Evolutionary conservation across 352 stramenopile genomes (phyloP).

Genomic region (Elongisporangium prolatum): DNA sequence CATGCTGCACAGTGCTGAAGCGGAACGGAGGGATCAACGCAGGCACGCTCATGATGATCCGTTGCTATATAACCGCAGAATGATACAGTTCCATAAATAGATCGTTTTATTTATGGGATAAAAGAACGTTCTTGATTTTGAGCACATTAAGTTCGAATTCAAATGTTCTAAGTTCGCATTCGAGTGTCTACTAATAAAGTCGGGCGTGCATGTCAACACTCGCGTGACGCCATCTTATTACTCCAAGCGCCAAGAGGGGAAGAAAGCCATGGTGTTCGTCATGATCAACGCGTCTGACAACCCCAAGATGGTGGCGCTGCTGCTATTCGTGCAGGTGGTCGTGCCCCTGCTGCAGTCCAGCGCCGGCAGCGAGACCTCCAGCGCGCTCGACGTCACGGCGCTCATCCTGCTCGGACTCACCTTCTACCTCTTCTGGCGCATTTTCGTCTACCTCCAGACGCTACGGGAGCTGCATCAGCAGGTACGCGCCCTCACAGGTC

Average conservation of each 20-base stretch:
- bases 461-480: conserved; percentile 15
- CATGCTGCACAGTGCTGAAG: conserved; percentile 80
- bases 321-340: conserved; percentile 74
- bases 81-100: neutral
- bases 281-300: conserved; percentile 77
- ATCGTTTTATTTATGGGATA: neutral
- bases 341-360: conserved; percentile 73
- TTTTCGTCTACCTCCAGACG: conserved; percentile 34
- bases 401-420: conserved; percentile 55
- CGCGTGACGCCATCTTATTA: neutral
- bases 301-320: conserved; percentile 71
- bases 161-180: neutral
- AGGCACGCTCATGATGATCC: conserved; percentile 39
- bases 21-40: conserved; percentile 85
- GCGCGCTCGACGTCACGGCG: conserved; percentile 48
- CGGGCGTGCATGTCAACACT: neutral
- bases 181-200: neutral
- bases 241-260: neutral
- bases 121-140: neutral
- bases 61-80: conserved; percentile 1
- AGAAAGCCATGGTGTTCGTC: conserved; percentile 39
- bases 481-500: neutral
- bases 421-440: conserved; percentile 46
- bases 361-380: conserved; percentile 46
- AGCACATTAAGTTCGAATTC: neutral